Evolutionary conservation across 2,329 filamentous ascomycete species (phyloP).

Genomic region (Zarea fungicola): DNA sequence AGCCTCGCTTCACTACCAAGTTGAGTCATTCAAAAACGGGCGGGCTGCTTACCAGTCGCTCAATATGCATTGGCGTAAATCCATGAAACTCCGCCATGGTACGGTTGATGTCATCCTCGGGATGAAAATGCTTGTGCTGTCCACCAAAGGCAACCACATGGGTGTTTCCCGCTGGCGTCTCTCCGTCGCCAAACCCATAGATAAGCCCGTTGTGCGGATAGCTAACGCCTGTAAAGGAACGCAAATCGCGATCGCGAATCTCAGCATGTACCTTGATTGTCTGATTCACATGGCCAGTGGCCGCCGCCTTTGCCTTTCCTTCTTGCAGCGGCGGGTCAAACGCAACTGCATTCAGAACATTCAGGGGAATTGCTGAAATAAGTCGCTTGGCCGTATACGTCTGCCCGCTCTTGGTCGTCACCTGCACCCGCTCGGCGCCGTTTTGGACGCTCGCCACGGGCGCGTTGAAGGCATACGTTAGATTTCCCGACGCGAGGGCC

Average conservation of each 20-base stretch:
- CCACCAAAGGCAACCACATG: conserved; percentile 43
- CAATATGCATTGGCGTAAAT: conserved; percentile 28
- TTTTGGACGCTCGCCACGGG: conserved; percentile 29
- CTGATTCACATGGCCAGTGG: conserved; percentile 40
- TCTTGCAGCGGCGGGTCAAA: conserved; percentile 36
- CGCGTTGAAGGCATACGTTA: conserved; percentile 37
- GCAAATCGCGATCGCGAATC: conserved; percentile 32
- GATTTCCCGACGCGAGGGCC: conserved; percentile 30
- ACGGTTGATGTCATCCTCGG: conserved; percentile 33
- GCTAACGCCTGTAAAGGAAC: conserved; percentile 38
- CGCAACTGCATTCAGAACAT: conserved; percentile 34
- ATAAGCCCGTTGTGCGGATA: conserved; percentile 39
- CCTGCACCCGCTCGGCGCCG: conserved; percentile 22
- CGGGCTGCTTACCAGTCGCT: conserved; percentile 20
- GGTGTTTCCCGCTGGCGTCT: conserved; percentile 39
- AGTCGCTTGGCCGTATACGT: conserved; percentile 26
- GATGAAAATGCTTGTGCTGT: conserved; percentile 36
- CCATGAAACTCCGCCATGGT: conserved; percentile 28
- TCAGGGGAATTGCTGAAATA: conserved; percentile 39
- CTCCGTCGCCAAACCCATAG: conserved; percentile 41
- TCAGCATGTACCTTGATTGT: conserved; percentile 43
- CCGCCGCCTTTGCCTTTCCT: conserved; percentile 31
- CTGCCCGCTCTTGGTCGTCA: conserved; percentile 28
- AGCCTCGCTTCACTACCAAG: not conserved
- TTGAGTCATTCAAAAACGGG: conserved; percentile 4